Base-by-base conservation (phyloP, 2,329 filamentous ascomycete species). In the Nigrospora oryzae region DNA sequence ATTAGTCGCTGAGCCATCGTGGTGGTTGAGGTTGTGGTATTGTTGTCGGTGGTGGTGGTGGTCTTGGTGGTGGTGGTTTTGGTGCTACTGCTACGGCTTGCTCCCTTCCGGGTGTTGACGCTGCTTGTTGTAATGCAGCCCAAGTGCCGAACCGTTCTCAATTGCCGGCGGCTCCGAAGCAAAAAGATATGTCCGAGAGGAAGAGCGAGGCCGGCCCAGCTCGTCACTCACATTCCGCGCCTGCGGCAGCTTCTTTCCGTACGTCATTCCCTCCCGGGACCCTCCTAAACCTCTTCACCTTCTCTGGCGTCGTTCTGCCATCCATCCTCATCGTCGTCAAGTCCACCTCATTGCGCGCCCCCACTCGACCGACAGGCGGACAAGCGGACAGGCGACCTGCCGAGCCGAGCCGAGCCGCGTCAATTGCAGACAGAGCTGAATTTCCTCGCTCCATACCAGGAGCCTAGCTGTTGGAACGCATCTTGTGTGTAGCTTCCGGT, bases 241-340 rank as follows among this genome's bases (percentile, higher is more conserved):
- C 71, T 55, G 39, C 31, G 39, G 63, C 66, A 56, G 69, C 71
- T 48, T 73, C 71, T 43, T 77, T 77, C 58, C 74, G 74, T 77
- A 65, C 63, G 73, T 56, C 46, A 40, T 45, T 45, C 38, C 37
- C 31, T n/a, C n/a, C 31, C 40, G 38, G 33, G 15, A 2, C 30
- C 28, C 23, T n/a, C 35, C 37, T 31, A 35, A 36, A 32, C 42
- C 17, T 17, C 19, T 30, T 15, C 17, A 36, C 13, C 33, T 33
- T 28, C 33, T 14, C 33, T 16, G 17, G 15, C n/a, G 16, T 41
- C 15, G 10, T 41, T 31, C 15, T 34, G n/a, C 39, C 31, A n/a
- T 23, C 11, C 34, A 10, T n/a, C 28, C 31, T 13, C 8, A 28
- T 28, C 23, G 23, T 28, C 23, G 23, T 28, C 23, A 28, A 28